Conservation (phyloP, 2,329 filamentous ascomycete species). For the Exophiala xenobiotica region DNA sequence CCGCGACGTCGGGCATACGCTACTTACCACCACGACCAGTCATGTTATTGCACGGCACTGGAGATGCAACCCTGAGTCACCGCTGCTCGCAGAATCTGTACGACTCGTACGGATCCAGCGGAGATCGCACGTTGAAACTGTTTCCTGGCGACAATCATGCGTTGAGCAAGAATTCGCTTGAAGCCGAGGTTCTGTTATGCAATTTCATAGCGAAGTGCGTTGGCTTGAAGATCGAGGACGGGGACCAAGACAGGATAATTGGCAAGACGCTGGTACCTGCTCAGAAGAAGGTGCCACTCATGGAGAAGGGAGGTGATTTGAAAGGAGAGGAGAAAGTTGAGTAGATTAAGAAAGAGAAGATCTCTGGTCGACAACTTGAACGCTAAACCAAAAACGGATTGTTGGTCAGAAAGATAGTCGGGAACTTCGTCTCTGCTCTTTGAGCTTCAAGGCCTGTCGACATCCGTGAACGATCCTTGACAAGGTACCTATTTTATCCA, state of each 20-base stretch:
- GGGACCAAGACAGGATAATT: slow-evolving; percentile 15
- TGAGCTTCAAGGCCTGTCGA: no score
- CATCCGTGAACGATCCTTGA: no score
- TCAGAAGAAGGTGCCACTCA: slow-evolving; percentile 34
- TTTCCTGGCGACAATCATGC: slow-evolving; percentile 47
- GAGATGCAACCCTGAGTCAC: slow-evolving; percentile 37
- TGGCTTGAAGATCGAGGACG: slow-evolving; percentile 14
- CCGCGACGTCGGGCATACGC: slow-evolving; percentile 30
- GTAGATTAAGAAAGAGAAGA: no score
- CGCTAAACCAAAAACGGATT: no score
- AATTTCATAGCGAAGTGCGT: slow-evolving; percentile 39
- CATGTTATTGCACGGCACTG: slow-evolving; percentile 42
- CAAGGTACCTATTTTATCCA: no score
- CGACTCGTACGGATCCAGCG: slow-evolving; percentile 37
- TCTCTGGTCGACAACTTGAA: no score
- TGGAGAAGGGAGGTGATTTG: slow-evolving; percentile 40
- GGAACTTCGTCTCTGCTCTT: no score
- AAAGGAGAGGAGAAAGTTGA: slow-evolving; percentile 34
- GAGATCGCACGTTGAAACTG: slow-evolving; percentile 37
- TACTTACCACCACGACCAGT: slow-evolving; percentile 32
- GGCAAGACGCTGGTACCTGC: slow-evolving; percentile 28
- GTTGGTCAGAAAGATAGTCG: no score
- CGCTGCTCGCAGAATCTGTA: slow-evolving; percentile 40
- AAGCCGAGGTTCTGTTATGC: slow-evolving; percentile 42
- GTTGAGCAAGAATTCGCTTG: slow-evolving; percentile 38